A percentile compares a stretch with the other conserved stretches of the same genome.
Evolutionary conservation across 1,139 yeast genomes (phyloP).

Genomic region (Eremothecium coryli): DNA sequence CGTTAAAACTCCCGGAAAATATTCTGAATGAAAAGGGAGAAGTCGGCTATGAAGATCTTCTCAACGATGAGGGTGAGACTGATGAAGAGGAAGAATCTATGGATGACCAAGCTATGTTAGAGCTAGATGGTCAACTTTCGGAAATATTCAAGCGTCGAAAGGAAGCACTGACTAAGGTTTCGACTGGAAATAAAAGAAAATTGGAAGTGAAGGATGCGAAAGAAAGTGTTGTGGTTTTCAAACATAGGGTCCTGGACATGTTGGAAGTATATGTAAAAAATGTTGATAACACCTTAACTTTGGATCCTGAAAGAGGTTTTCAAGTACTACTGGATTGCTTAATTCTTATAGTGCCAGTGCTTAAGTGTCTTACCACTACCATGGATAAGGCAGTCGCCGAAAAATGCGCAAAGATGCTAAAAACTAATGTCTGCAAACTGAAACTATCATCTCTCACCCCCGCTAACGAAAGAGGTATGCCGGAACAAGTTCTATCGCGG

Average conservation of each 20-base stretch:
- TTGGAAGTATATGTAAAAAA: conserved; percentile 50
- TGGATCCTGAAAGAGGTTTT: conserved; percentile 2
- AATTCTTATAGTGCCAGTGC: conserved; percentile 47
- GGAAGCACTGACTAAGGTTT: conserved; percentile 43
- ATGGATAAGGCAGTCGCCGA: conserved; percentile 60
- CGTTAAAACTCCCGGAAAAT: conserved; percentile 58
- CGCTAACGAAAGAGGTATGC: conserved; percentile 14
- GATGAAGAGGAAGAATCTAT: conserved; percentile 66
- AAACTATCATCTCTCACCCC: conserved; percentile 21
- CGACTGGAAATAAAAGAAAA: conserved; percentile 60
- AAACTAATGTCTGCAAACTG: conserved; percentile 52
- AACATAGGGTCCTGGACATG: conserved; percentile 68
- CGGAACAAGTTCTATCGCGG: conserved; percentile 8
- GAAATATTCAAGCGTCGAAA: conserved; percentile 76
- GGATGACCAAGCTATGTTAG: conserved; percentile 98
- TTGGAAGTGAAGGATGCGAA: conserved; percentile 66
- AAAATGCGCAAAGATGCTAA: conserved; percentile 66
- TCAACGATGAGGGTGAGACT: conserved; percentile 34
- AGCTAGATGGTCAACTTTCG: conserved; percentile 77
- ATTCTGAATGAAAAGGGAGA: conserved; percentile 35
- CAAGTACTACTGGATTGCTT: conserved; percentile 25
- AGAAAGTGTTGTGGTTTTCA: conserved; percentile 71
- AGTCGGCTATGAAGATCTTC: conserved; percentile 35
- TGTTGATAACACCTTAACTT: conserved; percentile 17
- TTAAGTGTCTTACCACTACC: conserved; percentile 55